Conservation (phyloP, 2,329 filamentous ascomycete genomes). For the Phaeoacremonium minimum region DNA sequence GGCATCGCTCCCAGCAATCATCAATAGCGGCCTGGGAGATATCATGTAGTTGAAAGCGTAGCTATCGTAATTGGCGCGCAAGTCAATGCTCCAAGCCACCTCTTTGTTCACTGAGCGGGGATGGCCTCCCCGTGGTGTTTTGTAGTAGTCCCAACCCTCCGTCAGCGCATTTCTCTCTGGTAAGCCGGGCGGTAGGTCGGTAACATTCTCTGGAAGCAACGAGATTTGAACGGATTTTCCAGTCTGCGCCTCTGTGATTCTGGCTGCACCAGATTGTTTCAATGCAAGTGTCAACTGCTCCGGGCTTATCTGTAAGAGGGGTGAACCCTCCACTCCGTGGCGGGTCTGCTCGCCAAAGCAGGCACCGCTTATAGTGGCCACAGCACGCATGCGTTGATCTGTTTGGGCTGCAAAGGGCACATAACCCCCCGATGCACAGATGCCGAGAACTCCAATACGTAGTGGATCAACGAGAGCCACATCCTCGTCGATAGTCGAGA, state of each 20-base stretch:
- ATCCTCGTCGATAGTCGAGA: slow-evolving; percentile 15
- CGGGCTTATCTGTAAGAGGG: background rate
- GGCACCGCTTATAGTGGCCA: slow-evolving; percentile 24
- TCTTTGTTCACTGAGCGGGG: slow-evolving; percentile 13
- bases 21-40: slow-evolving; percentile 18
- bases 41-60: slow-evolving; percentile 17
- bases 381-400: slow-evolving; percentile 30
- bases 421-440: slow-evolving; percentile 33
- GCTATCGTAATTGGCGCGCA: slow-evolving; percentile 18
- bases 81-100: slow-evolving; percentile 15
- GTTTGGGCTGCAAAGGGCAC: slow-evolving; percentile 25
- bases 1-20: slow-evolving; percentile 11
- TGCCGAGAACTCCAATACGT: slow-evolving; percentile 30
- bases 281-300: slow-evolving; percentile 1
- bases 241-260: background rate
- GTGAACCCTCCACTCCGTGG: slow-evolving; percentile 8
- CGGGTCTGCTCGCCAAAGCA: slow-evolving; percentile 24
- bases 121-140: slow-evolving; percentile 13
- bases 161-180: background rate
- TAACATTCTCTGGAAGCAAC: background rate
- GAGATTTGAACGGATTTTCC: background rate
- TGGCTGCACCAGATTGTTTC: background rate
- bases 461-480: slow-evolving; percentile 20
- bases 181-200: background rate
- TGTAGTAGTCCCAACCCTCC: slow-evolving; percentile 14